Conservation (phyloP, 352 stramenopile genomes). For the Phytophthora ohioensis region DNA sequence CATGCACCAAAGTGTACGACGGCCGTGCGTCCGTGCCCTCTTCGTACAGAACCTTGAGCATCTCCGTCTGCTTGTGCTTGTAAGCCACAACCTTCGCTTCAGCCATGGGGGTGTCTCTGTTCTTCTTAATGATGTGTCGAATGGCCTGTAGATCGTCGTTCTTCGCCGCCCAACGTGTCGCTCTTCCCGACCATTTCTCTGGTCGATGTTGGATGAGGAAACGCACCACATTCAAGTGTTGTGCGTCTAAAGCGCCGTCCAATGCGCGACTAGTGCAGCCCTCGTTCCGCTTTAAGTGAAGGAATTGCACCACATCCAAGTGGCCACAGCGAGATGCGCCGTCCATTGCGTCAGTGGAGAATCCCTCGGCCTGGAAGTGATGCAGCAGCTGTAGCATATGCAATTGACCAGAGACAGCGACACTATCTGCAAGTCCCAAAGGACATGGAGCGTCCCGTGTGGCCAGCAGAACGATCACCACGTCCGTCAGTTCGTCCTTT, state of each 20-base stretch:
- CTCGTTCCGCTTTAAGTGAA: constrained; percentile 56
- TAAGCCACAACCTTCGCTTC: constrained; percentile 64
- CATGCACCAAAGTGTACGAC: constrained; percentile 55
- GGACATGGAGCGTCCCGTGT: constrained; percentile 40
- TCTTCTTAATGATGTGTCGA: constrained; percentile 40
- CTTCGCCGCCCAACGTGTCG: constrained; percentile 51
- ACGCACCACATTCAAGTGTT: constrained; percentile 46
- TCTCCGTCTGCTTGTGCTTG: constrained; percentile 43
- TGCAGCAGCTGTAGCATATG: constrained; percentile 58
- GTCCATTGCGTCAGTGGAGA: constrained; percentile 57
- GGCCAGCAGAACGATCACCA: constrained; percentile 48
- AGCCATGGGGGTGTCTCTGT: constrained; percentile 42
- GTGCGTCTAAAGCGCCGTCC: constrained; percentile 43
- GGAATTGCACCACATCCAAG: constrained; percentile 55
- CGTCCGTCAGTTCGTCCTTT: constrained; percentile 31
- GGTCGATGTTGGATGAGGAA: constrained; percentile 58
- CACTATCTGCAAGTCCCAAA: constrained; percentile 45
- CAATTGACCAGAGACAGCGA: constrained; percentile 41
- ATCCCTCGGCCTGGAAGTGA: constrained; percentile 33
- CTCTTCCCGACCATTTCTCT: constrained; percentile 53
- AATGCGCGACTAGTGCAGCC: constrained; percentile 52
- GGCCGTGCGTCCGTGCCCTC: constrained; percentile 44
- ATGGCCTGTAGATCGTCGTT: constrained; percentile 43
- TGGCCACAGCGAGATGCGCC: constrained; percentile 44
- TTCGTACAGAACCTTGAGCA: constrained; percentile 71